Base-by-base conservation (phyloP, 495 filamentous ascomycete species). In the Aspergillus baeticus region DNA sequence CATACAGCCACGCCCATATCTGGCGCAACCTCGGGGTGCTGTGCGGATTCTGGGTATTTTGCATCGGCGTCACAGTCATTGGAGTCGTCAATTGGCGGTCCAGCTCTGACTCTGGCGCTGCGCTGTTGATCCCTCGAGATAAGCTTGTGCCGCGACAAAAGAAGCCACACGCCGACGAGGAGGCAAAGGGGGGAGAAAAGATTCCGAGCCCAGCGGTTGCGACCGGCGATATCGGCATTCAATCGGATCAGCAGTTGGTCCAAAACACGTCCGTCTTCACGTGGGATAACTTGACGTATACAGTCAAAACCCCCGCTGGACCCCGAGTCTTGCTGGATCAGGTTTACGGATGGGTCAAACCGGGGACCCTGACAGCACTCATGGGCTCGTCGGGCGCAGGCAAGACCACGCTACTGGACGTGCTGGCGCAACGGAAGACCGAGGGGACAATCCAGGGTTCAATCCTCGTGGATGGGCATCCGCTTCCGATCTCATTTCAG, bases 391-490 rank as follows among this genome's bases (percentile, higher is more conserved):
- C 87, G 1, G 90, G 90, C 13, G 90, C 90, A n/a, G 90, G 90
- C 43, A 94, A 94, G 61, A 94, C 90, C 3, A 92, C 90, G 2
- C n/a, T n/a, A n/a, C n/a, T n/a, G n/a, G n/a, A n/a, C n/a, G n/a
- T n/a, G n/a, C n/a, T n/a, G n/a, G n/a, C n/a, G n/a, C 87, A 88
- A 58, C 85, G 92, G 59, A 91, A 88, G 48, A 89, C 88, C 0
- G 90, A 91, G 77, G 92, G 92, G 63, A 88, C 94, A 4, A 91
- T 97, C 51, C 82, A 80, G 6, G 92, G 92, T 18, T 87, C 92
- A 45, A 88, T 95, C 79, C 70, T 94, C 15, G 90, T 97, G 10
- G 89, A 96, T 59, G 92, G 90, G 1, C 81, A 79, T 17, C 87
- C 81, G 11, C 79, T 89, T 18, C 89, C 93, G 56, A 76, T 82